Evolutionary conservation across 2,329 filamentous ascomycete genomes (phyloP), one percentile per base, ranked within the genome.

Genomic region (Pyricularia sp.): DNA sequence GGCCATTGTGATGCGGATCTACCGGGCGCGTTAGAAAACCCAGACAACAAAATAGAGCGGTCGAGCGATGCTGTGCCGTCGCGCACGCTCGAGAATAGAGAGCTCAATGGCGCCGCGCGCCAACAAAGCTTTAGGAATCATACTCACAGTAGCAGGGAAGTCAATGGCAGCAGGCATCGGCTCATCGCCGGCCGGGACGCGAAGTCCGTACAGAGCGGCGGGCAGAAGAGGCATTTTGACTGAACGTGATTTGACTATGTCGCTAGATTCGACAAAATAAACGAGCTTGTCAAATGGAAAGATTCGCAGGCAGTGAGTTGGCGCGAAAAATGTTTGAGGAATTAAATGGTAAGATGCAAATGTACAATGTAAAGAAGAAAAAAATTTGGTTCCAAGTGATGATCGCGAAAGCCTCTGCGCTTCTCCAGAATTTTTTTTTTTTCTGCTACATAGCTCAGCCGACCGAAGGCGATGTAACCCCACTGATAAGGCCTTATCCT

Each of bases 1-100:
- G 76, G 96, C 95, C 95, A 99, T 99, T 76, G 94, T 98, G 77
- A 99, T 93, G 79, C 93, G 93, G 83, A 97, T 96, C 94, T 97
- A 76, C 10, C 11, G 2, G 2, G 17, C n/a, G 58, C 20, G 68
- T 67, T 67, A 69, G 68, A 42, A 26, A 14, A 20, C 28, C 3
- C 4, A 7, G 28, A 20, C 12, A 33, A 58, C 10, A 25, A 55
- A 58, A 11, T 4, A 65, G 25, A n/a, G 31, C 31, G 33, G 17
- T 26, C 58, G 3, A 12, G 23, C 23, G 10, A 12, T 25, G 10
- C 58, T 61, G 58, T 61, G 25, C 42, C 42, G 20, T n/a, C 0
- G 42, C 42, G 42, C 1, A 5, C 42, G 58, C 10, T 12, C 58
- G 10, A 61, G 23, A 1, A 3, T 23, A 36, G 33, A 55, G 6